Evolutionary conservation across 495 filamentous ascomycete genomes (phyloP).

Genomic region (Mytilinidion resinicola): DNA sequence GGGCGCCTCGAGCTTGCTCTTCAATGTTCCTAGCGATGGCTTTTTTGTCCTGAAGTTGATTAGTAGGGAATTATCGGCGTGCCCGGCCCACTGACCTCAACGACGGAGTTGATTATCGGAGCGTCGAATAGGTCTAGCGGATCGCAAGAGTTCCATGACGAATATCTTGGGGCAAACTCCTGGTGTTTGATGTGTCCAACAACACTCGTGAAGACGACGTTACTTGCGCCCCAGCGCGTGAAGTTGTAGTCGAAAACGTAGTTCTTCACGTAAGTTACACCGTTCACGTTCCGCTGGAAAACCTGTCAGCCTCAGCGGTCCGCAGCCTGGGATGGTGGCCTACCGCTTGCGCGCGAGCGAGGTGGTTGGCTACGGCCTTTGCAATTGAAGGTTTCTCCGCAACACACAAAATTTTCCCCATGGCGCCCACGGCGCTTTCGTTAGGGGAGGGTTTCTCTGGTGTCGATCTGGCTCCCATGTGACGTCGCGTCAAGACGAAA

Average conservation of each 20-base stretch:
- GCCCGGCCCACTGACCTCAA: slow-evolving; percentile 45
- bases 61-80: neutral
- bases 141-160: slow-evolving; percentile 71
- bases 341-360: slow-evolving; percentile 71
- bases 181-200: slow-evolving; percentile 71
- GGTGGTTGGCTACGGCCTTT: slow-evolving; percentile 83
- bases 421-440: neutral
- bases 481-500: neutral
- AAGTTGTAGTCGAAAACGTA: slow-evolving; percentile 90
- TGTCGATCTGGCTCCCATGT: neutral
- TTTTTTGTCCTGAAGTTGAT: slow-evolving; percentile 58
- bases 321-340: slow-evolving; percentile 29
- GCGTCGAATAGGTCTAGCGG: slow-evolving; percentile 80
- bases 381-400: slow-evolving; percentile 97
- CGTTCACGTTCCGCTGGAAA: slow-evolving; percentile 49
- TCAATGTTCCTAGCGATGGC: slow-evolving; percentile 80
- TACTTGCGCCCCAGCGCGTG: slow-evolving; percentile 70
- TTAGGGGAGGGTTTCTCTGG: neutral
- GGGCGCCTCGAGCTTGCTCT: slow-evolving; percentile 60
- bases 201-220: slow-evolving; percentile 89
- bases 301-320: neutral
- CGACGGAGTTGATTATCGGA: slow-evolving; percentile 58
- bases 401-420: slow-evolving; percentile 70
- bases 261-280: slow-evolving; percentile 81
- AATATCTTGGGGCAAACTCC: slow-evolving; percentile 65